Conservation (phyloP, 768 basidiomycete genomes). For the Amanita pallidorosea region DNA sequence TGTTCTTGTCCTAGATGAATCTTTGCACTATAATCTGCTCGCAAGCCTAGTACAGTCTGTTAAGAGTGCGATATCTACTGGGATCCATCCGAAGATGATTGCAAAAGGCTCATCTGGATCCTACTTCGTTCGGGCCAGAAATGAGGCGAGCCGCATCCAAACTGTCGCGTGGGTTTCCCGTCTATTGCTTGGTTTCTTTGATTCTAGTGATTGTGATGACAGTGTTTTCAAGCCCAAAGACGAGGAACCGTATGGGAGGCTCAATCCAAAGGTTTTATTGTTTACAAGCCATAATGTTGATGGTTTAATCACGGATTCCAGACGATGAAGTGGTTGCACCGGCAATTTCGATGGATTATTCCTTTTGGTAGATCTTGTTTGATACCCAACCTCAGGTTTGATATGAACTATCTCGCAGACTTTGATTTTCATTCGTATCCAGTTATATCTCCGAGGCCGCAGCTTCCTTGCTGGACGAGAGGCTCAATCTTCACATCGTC, state of each 20-base stretch:
- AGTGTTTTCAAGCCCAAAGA: conserved; percentile 92
- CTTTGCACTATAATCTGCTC: conserved; percentile 6
- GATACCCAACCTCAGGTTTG: conserved; percentile 77
- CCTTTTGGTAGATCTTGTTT: conserved; percentile 85
- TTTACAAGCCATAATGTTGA: neutral
- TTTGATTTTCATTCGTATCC: conserved; percentile 1
- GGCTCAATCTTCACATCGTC: conserved; percentile 70
- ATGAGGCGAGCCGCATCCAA: conserved; percentile 55
- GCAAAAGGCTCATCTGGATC: conserved; percentile 82
- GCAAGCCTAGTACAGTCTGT: conserved; percentile 53
- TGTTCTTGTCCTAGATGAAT: conserved; percentile 16
- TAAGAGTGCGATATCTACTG: conserved; percentile 58
- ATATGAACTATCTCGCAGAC: neutral
- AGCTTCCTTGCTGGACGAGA: conserved; percentile 70
- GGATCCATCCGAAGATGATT: conserved; percentile 87
- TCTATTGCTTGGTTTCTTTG: neutral
- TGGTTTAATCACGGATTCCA: conserved; percentile 15
- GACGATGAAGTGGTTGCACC: conserved; percentile 87
- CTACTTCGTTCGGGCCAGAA: conserved; percentile 82
- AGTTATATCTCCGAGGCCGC: conserved; percentile 89
- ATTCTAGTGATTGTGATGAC: neutral
- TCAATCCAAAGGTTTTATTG: conserved; percentile 67
- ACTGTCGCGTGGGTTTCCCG: conserved; percentile 61
- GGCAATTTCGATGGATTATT: conserved; percentile 82
- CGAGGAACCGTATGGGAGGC: conserved; percentile 78